phyloP scores from a whole-genome alignment of 2,329 filamentous ascomycete species.

The Elsinoe fawcettii region DNA sequence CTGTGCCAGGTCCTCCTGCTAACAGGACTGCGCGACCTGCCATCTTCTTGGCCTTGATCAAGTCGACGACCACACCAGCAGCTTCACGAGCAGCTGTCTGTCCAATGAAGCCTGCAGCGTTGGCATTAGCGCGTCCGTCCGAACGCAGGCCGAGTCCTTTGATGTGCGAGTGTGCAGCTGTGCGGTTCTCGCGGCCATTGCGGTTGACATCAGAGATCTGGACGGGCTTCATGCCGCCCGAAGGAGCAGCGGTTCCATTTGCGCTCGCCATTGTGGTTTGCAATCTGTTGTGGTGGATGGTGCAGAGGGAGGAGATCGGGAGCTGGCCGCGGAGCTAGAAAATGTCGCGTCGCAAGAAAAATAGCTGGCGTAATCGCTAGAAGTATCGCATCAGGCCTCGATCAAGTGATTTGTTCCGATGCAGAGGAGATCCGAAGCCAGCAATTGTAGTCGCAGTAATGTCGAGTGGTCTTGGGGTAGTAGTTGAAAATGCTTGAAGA shows the following conservation, averaged over 20 bases:
- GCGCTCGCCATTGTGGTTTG: conserved; percentile 17
- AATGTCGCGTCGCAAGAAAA: not conserved
- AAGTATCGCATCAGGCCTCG: not conserved
- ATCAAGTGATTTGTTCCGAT: not conserved
- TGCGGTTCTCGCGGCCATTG: conserved; percentile 73
- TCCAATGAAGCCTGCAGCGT: conserved; percentile 79
- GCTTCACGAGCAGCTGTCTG: conserved; percentile 88
- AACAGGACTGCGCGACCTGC: conserved; percentile 87
- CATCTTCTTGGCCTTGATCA: conserved; percentile 97
- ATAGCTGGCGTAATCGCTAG: not conserved
- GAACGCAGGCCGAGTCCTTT: conserved; percentile 80
- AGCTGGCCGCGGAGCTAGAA: not conserved
- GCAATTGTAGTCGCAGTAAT: not conserved
- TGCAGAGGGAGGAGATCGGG: not conserved
- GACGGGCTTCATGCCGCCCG: conserved; percentile 27
- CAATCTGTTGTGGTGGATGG: not conserved
- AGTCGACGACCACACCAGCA: conserved; percentile 88
- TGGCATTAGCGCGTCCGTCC: conserved; percentile 77
- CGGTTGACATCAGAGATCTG: conserved; percentile 30
- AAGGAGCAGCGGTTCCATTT: conserved; percentile 23
- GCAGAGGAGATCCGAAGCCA: not conserved
- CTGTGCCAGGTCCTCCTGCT: conserved; percentile 88
- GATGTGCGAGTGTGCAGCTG: conserved; percentile 95
- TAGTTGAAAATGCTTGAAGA: not conserved
- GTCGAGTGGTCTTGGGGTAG: not conserved